These are phyloP conservation scores for Neckera pumila DNA, from an alignment of 225 moss, liverwort and hornwort genomes.

Conservation along the genomic window DNA sequence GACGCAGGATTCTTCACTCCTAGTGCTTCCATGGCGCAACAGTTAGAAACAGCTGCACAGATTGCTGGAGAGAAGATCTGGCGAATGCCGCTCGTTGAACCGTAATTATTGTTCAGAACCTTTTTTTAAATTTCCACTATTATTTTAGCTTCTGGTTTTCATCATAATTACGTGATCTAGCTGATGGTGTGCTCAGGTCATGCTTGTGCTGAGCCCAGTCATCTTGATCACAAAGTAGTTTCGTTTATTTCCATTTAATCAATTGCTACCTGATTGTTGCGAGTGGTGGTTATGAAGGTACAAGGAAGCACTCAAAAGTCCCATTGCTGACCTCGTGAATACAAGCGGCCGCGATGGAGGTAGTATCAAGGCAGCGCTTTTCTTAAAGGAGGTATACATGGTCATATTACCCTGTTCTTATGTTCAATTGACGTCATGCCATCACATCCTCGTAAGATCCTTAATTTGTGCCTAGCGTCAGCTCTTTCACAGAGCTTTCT, in stretches of 20 bases:
- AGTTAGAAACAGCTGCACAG: constrained; percentile 50
- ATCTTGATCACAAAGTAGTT: not conserved
- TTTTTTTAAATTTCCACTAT: not conserved
- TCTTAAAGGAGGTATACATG: constrained; percentile 41
- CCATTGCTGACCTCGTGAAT: constrained; percentile 51
- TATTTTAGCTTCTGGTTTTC: not conserved
- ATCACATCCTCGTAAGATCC: not conserved
- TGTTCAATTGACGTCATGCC: not conserved
- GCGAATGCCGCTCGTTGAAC: constrained; percentile 56
- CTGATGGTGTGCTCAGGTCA: not conserved
- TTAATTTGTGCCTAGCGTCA: not conserved
- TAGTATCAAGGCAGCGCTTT: constrained; percentile 46
- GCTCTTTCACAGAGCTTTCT: not conserved
- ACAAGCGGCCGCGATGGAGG: constrained; percentile 46
- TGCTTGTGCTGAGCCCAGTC: not conserved
- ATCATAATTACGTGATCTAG: not conserved
- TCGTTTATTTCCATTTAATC: not conserved
- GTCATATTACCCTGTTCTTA: not conserved
- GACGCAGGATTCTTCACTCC: constrained; percentile 41
- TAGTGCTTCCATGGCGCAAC: constrained; percentile 41
- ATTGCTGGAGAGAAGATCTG: constrained; percentile 57
- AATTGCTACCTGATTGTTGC: not conserved
- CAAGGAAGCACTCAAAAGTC: constrained; percentile 29
- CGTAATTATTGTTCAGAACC: constrained; percentile 2
- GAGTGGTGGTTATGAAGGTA: constrained; percentile 18